phyloP scores from a whole-genome alignment of 2,329 filamentous ascomycete genomes.

The Pseudogymnoascus sp. region DNA sequence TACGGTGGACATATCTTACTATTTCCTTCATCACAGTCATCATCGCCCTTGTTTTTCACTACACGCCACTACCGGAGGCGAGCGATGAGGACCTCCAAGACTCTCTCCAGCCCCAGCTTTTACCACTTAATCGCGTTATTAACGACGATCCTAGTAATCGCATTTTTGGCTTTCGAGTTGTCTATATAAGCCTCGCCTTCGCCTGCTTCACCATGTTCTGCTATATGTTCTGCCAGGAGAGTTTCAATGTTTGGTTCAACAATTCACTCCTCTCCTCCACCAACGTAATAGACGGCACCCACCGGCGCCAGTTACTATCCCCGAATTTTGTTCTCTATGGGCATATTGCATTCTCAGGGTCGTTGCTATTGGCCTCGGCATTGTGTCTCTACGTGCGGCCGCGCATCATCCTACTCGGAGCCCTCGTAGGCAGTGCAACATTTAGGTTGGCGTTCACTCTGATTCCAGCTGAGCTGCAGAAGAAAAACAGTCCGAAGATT shows the following conservation, averaged over 20 bases:
- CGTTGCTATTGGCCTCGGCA: constrained; percentile 63
- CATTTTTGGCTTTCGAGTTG: constrained; percentile 50
- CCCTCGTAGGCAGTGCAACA: constrained; percentile 51
- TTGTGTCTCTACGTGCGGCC: constrained; percentile 61
- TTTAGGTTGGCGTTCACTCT: constrained; percentile 35
- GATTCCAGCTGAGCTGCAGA: constrained; percentile 36
- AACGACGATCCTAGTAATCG: constrained; percentile 66
- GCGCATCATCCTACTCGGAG: constrained; percentile 58
- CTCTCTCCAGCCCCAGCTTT: constrained; percentile 59
- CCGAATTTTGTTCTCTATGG: constrained; percentile 40
- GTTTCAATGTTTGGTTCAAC: constrained; percentile 55
- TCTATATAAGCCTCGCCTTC: constrained; percentile 49
- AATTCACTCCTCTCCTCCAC: constrained; percentile 40
- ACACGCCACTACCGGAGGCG: constrained; percentile 55
- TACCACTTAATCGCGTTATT: constrained; percentile 59
- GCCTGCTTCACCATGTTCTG: constrained; percentile 72
- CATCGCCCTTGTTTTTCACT: constrained; percentile 59
- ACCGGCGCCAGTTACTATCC: constrained; percentile 22
- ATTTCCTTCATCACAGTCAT: constrained; percentile 66
- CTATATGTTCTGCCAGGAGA: constrained; percentile 70
- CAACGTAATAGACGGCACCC: constrained; percentile 31
- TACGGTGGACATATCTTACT: constrained; percentile 75
- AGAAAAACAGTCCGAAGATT: constrained; percentile 21
- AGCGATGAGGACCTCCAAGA: constrained; percentile 33
- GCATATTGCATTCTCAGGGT: constrained; percentile 42